These are phyloP conservation scores for Kappamyces sp. DNA, from an alignment of 192 early-diverging fungal species.

Conservation along the genomic window DNA sequence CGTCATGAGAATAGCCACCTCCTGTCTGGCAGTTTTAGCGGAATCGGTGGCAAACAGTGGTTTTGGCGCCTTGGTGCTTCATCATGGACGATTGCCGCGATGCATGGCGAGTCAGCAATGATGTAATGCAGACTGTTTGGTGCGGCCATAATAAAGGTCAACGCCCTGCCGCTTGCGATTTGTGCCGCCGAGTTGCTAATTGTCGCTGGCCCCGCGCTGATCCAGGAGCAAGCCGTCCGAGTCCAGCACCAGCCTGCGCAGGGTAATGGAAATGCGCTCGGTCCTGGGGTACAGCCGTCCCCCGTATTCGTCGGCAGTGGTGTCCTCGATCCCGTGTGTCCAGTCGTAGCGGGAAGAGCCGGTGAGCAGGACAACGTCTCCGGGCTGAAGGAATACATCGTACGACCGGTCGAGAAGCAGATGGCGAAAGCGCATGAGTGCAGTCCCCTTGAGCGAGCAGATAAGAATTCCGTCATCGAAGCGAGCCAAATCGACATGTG, in stretches of 20 bases:
- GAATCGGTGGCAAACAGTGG: too few species aligned
- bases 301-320: conserved; percentile 17
- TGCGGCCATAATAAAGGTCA: too few species aligned
- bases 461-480: conserved; percentile 46
- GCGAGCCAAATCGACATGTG: conserved; percentile 47
- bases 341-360: conserved; percentile 46
- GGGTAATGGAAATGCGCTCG: conserved; percentile 23
- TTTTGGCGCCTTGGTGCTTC: too few species aligned
- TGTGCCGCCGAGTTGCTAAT: too few species aligned
- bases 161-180: too few species aligned
- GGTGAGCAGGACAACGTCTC: conserved; percentile 41
- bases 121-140: too few species aligned
- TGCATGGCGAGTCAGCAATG: too few species aligned
- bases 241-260: conserved; percentile 15
- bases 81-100: too few species aligned
- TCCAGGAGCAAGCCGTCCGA: neutral
- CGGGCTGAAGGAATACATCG: conserved; percentile 24
- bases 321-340: conserved; percentile 47
- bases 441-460: conserved; percentile 32
- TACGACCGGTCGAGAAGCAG: conserved; percentile 4
- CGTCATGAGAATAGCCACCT: too few species aligned
- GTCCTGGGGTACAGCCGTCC: conserved; percentile 14
- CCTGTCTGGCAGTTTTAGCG: too few species aligned
- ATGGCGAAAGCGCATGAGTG: conserved; percentile 33
- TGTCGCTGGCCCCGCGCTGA: too few species aligned